Percentiles rank a stretch among this genome's conserved stretches.
Conservation (phyloP, 768 basidiomycete genomes). For the Baorangia bicolor region DNA sequence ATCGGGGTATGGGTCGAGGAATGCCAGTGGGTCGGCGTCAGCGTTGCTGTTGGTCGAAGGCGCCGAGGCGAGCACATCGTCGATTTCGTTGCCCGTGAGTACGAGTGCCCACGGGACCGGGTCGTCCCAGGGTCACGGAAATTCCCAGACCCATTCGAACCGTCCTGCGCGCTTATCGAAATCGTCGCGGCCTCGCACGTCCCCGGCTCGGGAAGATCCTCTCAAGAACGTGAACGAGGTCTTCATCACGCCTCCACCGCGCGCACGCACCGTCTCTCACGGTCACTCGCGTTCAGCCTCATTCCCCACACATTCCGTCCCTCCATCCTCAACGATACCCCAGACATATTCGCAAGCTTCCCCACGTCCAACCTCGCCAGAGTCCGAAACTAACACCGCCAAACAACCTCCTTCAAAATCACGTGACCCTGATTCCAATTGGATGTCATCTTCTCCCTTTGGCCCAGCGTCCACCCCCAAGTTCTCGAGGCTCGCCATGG, state of each 20-base stretch:
- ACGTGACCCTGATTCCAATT: constrained; percentile 29
- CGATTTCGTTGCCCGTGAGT: constrained; percentile 14
- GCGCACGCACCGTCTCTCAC: constrained; percentile 20
- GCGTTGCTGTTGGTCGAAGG: constrained; percentile 9
- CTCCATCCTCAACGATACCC: constrained; percentile 13
- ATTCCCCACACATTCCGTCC: background rate
- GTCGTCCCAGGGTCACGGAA: constrained; percentile 21
- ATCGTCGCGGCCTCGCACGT: constrained; percentile 4
- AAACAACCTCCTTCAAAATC: constrained; percentile 21
- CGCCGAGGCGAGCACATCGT: constrained; percentile 26
- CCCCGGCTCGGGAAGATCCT: constrained; percentile 5
- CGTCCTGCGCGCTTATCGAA: constrained; percentile 16
- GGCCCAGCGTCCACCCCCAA: constrained; percentile 29
- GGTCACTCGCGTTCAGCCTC: constrained; percentile 21
- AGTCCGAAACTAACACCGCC: background rate
- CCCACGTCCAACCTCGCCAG: background rate
- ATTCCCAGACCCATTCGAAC: background rate
- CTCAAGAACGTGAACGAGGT: constrained; percentile 1
- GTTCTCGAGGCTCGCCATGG: constrained; percentile 32
- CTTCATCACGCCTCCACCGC: constrained; percentile 16
- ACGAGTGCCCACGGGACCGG: constrained; percentile 10
- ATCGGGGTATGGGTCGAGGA: constrained; percentile 18
- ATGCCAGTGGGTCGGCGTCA: constrained; percentile 8
- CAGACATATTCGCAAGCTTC: constrained; percentile 17
- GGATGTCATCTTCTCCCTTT: constrained; percentile 31